Evolutionary conservation across 805 yeast species (phyloP).

Genomic region (Isabelozyma pseudorhagii): DNA sequence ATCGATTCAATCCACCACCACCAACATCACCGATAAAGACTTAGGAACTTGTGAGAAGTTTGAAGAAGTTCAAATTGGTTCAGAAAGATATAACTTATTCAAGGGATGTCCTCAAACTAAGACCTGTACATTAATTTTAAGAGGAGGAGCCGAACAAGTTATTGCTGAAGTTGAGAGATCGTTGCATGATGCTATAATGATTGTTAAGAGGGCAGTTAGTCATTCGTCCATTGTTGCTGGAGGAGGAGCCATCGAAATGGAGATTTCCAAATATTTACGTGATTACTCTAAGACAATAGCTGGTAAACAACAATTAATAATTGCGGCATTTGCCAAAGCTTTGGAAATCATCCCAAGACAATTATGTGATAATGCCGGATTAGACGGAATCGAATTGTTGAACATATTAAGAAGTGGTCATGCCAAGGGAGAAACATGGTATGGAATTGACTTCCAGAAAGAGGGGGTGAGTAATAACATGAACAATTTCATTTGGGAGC

Average conservation of each 20-base stretch:
- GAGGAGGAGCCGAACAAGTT: slow-evolving; percentile 99
- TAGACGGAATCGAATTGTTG: slow-evolving; percentile 92
- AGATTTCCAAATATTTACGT: slow-evolving; percentile 80
- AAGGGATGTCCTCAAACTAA: slow-evolving; percentile 89
- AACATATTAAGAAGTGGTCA: slow-evolving; percentile 91
- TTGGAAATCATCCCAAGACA: slow-evolving; percentile 96
- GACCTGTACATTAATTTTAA: slow-evolving; percentile 86
- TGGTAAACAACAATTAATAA: slow-evolving; percentile 92
- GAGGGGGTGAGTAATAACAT: slow-evolving; percentile 83
- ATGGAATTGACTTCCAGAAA: slow-evolving; percentile 86
- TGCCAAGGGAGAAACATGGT: slow-evolving; percentile 89
- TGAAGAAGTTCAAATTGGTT: slow-evolving; percentile 94
- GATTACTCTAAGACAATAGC: slow-evolving; percentile 85
- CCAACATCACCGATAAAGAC: slow-evolving; percentile 65
- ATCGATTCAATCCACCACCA: slow-evolving; percentile 68
- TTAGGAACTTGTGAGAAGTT: slow-evolving; percentile 82
- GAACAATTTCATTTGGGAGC: slow-evolving; percentile 94
- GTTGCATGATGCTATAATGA: slow-evolving; percentile 97
- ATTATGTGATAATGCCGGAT: slow-evolving; percentile 97
- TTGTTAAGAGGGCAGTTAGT: slow-evolving; percentile 89
- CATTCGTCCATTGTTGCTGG: slow-evolving; percentile 92
- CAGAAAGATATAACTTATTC: slow-evolving; percentile 91
- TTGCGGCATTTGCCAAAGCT: slow-evolving; percentile 91
- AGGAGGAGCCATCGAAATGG: slow-evolving; percentile 99
- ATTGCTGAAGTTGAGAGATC: slow-evolving; percentile 98